Evolutionary conservation across 805 yeast genomes (phyloP), one percentile per base, ranked within the genome.

Genomic region (Saccharomyces cerevisiae): DNA sequence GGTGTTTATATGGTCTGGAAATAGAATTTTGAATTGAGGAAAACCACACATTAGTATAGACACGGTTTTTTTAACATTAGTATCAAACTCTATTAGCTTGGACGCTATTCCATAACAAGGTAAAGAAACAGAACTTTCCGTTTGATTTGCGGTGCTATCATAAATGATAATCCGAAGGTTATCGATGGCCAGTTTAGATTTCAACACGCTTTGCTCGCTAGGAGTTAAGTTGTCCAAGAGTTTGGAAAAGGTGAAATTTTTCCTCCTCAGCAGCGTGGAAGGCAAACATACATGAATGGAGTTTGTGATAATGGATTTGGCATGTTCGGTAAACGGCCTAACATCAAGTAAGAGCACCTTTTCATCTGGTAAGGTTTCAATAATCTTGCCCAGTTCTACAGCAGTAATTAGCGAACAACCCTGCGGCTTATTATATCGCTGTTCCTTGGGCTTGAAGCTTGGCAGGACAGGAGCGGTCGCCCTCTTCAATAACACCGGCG

Each of bases 201-300:
- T 47, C 41, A 57, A 49, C 21, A 53, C 26, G 17, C 47, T 11
- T 50, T 60, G 65, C 46, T 84, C 90, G 53, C 72, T 71, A 4
- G 70, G 60, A 0, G 88, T 81, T 50, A 86, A 69, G 30, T 87
- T 83, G 51, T 79, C 80, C 26, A 86, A 70, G 60, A 89, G 82
- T 63, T 82, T 77, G 49, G 72, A 73, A 53, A 91, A 73, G 2
- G 83, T 82, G 62, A 87, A 91, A 52, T 84, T 85, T 31, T 82
- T 74, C 59, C 98, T 78, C 66, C 84, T 87, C 58, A 91, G 72
- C 46, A 91, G 74, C 0, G 97, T 91, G n/a, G 96, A 85, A 1
- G 98, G 97, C 13, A 91, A 71, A 68, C 96, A 88, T 41, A 92
- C 78, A 66, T 89, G 89, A 48, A 88, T 73, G 0, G 97, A 79